phyloP scores from a whole-genome alignment of 768 basidiomycete species.

The Mrakia blollopis region DNA sequence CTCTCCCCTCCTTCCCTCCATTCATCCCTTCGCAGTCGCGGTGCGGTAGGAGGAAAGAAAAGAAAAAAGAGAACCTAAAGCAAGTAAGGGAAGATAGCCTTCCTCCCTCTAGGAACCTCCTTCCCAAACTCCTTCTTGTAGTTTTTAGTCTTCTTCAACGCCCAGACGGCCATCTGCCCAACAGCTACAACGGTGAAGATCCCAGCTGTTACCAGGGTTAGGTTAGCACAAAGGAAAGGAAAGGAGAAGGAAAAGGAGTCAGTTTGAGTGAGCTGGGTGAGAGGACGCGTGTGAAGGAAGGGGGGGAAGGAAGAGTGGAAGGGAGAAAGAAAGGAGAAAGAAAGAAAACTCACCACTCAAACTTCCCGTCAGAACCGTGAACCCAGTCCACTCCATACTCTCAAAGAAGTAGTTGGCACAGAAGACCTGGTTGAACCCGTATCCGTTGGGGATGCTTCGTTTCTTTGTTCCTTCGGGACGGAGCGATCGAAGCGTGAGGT shows the following conservation, averaged over 20 bases:
- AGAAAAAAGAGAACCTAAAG: conserved; percentile 47
- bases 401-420: conserved; percentile 97
- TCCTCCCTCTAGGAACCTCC: conserved; percentile 68
- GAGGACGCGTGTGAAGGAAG: conserved; percentile 37
- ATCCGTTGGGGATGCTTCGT: conserved; percentile 85
- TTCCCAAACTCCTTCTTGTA: conserved; percentile 94
- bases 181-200: conserved; percentile 61
- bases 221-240: conserved; percentile 41
- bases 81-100: conserved; percentile 73
- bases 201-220: conserved; percentile 37
- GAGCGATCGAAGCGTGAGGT: conserved; percentile 73
- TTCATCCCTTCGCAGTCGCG: too few species aligned
- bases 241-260: too few species aligned
- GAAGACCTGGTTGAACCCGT: conserved; percentile 80
- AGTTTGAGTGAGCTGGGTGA: too few species aligned
- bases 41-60: too few species aligned
- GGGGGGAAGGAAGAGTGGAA: neutral
- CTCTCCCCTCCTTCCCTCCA: too few species aligned
- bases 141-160: conserved; percentile 75
- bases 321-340: neutral
- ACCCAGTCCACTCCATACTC: conserved; percentile 63
- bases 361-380: conserved; percentile 73
- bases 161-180: conserved; percentile 78
- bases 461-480: conserved; percentile 65
- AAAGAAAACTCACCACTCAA: conserved; percentile 56